Percentiles rank a stretch among this genome's conserved stretches.
Evolutionary conservation across 1,284 basidiomycete species (phyloP).

Genomic region (Microbotryomycetes sp.): DNA sequence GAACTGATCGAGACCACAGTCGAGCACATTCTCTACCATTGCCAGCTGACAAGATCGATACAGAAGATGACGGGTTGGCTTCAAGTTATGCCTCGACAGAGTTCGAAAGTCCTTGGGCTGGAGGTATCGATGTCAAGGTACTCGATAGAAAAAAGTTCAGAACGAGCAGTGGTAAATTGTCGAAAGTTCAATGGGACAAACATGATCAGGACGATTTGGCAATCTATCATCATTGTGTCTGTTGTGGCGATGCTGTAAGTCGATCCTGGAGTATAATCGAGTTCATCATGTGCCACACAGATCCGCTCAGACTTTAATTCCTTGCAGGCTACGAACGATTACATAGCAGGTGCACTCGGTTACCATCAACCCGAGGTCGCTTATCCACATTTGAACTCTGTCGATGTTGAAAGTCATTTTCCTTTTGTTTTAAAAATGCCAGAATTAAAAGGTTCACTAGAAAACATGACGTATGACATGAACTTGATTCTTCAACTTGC

Average conservation of each 20-base stretch:
- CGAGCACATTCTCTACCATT: neutral
- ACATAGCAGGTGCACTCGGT: constrained; percentile 23
- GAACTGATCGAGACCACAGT: constrained; percentile 3
- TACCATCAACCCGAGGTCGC: constrained; percentile 12
- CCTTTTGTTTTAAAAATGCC: constrained; percentile 12
- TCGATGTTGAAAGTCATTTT: neutral
- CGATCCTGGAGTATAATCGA: neutral
- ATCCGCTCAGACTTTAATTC: too few relatives aligned
- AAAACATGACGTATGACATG: constrained; percentile 4
- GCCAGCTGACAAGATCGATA: constrained; percentile 1
- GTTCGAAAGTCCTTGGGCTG: constrained; percentile 23
- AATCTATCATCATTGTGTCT: constrained; percentile 14
- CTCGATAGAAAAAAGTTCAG: constrained; percentile 8
- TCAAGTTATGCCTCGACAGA: constrained; percentile 10
- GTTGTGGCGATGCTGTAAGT: constrained; percentile 20
- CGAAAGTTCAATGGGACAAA: neutral
- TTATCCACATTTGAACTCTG: neutral
- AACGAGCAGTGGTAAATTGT: constrained; percentile 9
- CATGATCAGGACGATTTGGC: neutral
- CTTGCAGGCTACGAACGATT: constrained; percentile 14
- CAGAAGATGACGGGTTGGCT: neutral
- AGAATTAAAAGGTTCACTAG: constrained; percentile 6
- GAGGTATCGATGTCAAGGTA: constrained; percentile 22
- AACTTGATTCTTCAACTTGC: constrained; percentile 18
- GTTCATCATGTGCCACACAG: too few relatives aligned